Percentiles rank a stretch among this genome's conserved stretches.
Conservation (phyloP, 495 filamentous ascomycete species). For the Stereocaulon alpinum region DNA sequence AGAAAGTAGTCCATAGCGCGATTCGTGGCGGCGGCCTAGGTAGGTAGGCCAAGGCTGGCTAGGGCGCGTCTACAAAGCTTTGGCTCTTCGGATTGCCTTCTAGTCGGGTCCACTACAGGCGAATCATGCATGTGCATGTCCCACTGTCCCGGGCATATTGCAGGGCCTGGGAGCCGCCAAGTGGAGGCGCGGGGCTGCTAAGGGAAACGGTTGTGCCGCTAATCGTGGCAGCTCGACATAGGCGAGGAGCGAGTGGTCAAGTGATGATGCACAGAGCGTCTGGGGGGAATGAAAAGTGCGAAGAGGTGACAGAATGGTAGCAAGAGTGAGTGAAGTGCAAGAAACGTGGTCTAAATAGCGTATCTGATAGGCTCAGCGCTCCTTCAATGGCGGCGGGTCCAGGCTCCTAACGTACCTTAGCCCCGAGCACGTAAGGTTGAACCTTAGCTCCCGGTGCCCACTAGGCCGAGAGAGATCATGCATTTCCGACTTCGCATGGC, state of each 20-base stretch:
- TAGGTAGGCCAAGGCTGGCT: background rate
- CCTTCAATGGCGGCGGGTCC: background rate
- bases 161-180: background rate
- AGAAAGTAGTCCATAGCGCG: background rate
- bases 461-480: background rate
- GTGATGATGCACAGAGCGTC: background rate
- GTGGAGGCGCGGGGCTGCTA: background rate
- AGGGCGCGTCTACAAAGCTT: background rate
- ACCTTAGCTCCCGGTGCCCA: background rate
- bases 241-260: background rate
- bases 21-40: background rate
- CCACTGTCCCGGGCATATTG: background rate
- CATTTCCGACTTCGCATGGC: background rate
- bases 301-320: background rate
- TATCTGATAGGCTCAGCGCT: background rate
- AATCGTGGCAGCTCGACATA: background rate
- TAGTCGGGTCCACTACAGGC: background rate
- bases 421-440: conserved; percentile 1
- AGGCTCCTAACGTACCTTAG: background rate
- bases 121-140: background rate
- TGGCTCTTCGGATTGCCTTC: background rate
- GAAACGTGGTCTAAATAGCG: background rate
- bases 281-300: background rate
- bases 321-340: background rate
- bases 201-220: background rate